Conservation (phyloP, 495 filamentous ascomycete genomes). For the Annulohypoxylon nitens region DNA sequence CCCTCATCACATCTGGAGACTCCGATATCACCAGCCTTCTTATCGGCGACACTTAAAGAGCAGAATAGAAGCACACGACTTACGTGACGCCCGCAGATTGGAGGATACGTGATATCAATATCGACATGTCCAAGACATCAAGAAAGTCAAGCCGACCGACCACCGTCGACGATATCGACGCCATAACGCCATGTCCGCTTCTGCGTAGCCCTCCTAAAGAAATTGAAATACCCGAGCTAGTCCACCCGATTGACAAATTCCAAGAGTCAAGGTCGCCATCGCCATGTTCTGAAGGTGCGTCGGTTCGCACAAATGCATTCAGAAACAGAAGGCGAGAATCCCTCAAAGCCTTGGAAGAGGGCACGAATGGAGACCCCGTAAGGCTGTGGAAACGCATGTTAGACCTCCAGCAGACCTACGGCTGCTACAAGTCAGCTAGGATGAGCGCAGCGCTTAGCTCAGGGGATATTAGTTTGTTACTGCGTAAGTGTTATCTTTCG, state of each 20-base stretch:
- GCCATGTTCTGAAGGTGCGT: slow-evolving; percentile 43
- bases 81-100: neutral
- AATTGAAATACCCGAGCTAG: slow-evolving; percentile 25
- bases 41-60: neutral
- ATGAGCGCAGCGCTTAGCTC: slow-evolving; percentile 59
- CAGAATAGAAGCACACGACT: slow-evolving; percentile 1
- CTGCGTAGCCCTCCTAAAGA: slow-evolving; percentile 14
- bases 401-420: slow-evolving; percentile 57
- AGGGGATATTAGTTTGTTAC: slow-evolving; percentile 49
- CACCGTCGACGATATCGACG: slow-evolving; percentile 48
- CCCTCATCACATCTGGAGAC: neutral
- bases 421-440: slow-evolving; percentile 61
- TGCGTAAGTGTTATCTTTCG: slow-evolving; percentile 53
- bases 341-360: slow-evolving; percentile 49
- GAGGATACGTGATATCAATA: neutral
- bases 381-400: slow-evolving; percentile 62
- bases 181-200: slow-evolving; percentile 50
- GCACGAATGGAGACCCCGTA: slow-evolving; percentile 52
- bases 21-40: neutral
- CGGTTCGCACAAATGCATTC: slow-evolving; percentile 17
- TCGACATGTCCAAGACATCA: slow-evolving; percentile 25
- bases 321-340: slow-evolving; percentile 45
- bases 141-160: slow-evolving; percentile 22
- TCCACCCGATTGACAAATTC: slow-evolving; percentile 32
- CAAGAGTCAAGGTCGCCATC: slow-evolving; percentile 43